Evolutionary conservation across 1,139 yeast genomes (phyloP).

Genomic region (Suhomyces bribrorum): DNA sequence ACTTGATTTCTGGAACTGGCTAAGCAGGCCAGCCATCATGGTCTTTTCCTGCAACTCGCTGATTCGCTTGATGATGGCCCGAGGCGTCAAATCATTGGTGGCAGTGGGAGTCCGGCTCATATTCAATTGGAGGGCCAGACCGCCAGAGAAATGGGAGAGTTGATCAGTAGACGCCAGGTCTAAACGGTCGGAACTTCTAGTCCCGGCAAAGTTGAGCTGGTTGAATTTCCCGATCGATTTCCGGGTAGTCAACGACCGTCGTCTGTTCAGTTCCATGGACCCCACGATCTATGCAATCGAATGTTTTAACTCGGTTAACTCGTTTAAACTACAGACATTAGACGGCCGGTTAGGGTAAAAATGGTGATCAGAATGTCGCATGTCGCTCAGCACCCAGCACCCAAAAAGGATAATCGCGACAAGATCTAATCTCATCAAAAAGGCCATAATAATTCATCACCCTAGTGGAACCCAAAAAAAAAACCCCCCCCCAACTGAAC

Average conservation of each 20-base stretch:
- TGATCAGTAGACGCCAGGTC: background rate
- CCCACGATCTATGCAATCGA: too few relatives aligned
- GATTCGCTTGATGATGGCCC: slow-evolving; percentile 3
- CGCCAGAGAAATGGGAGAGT: background rate
- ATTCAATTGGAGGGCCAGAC: background rate
- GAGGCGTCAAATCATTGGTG: slow-evolving; percentile 5
- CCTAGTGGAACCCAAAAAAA: background rate
- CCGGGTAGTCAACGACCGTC: slow-evolving; percentile 7
- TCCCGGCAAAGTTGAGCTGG: slow-evolving; percentile 9
- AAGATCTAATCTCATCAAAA: background rate
- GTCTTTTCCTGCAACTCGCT: slow-evolving; percentile 8
- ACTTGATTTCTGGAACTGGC: slow-evolving; percentile 15
- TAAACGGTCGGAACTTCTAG: background rate
- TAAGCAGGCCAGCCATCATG: slow-evolving; percentile 7
- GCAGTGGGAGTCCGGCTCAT: background rate
- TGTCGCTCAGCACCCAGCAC: background rate
- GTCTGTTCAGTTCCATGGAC: slow-evolving; percentile 7
- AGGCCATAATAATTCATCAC: background rate
- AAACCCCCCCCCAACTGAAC: background rate
- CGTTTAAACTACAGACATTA: too few relatives aligned
- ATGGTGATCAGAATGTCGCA: too few relatives aligned
- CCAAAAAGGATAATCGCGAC: background rate
- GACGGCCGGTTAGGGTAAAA: too few relatives aligned
- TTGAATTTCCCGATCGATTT: slow-evolving; percentile 9
- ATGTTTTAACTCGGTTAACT: too few relatives aligned